phyloP scores from a whole-genome alignment of 1,284 basidiomycete genomes.

The Pseudozyma thailandica region DNA sequence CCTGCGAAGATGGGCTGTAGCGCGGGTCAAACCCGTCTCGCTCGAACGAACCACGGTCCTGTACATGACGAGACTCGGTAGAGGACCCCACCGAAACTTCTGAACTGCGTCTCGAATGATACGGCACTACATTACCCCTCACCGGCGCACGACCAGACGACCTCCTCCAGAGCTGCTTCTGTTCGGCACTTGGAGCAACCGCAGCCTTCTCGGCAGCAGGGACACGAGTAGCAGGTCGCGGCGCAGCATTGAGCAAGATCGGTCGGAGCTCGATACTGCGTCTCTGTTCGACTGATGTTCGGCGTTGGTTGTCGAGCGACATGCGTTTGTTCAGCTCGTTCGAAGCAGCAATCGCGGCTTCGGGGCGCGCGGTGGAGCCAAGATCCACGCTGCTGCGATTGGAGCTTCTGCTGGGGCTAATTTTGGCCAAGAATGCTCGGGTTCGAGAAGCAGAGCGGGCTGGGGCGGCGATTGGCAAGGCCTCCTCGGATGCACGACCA shows the following conservation, averaged over 20 bases:
- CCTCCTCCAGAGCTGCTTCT: conserved; percentile 22
- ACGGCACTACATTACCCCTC: conserved; percentile 39
- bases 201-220: neutral
- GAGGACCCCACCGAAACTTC: conserved; percentile 33
- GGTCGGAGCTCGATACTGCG: conserved; percentile 40
- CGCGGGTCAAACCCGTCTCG: conserved; percentile 14
- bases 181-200: neutral
- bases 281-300: conserved; percentile 29
- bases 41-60: conserved; percentile 29
- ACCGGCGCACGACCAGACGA: conserved; percentile 21
- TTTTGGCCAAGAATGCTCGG: conserved; percentile 35
- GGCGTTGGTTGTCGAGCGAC: conserved; percentile 17
- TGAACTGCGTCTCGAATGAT: conserved; percentile 37
- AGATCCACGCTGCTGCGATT: conserved; percentile 34
- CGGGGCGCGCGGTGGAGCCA: conserved; percentile 1
- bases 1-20: conserved; percentile 35
- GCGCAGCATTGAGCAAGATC: conserved; percentile 33
- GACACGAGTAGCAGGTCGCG: conserved; percentile 11
- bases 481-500: conserved; percentile 16
- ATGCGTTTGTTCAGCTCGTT: conserved; percentile 8
- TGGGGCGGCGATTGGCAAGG: neutral
- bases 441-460: conserved; percentile 29
- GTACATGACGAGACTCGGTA: conserved; percentile 11
- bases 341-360: neutral
- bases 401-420: conserved; percentile 17